Percentiles rank a stretch among this genome's conserved stretches.
Evolutionary conservation across 352 stramenopile genomes (phyloP).

Genomic region (Phytophthora cryptogea): DNA sequence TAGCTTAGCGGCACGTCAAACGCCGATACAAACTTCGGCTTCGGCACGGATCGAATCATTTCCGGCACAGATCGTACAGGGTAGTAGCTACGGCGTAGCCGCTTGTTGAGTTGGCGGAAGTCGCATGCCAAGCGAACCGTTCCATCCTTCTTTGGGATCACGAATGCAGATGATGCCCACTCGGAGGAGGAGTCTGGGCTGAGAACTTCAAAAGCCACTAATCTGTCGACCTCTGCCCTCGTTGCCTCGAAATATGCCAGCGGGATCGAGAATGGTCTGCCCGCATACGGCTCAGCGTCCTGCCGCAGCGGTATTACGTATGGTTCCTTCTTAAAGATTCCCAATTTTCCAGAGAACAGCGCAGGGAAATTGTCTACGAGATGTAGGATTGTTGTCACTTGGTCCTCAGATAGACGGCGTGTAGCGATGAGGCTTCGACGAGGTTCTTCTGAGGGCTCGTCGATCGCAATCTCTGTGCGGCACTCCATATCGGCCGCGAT

Average conservation of each 20-base stretch:
- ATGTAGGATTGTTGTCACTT: not conserved
- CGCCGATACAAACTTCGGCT: not conserved
- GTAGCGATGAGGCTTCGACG: no score
- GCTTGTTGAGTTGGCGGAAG: conserved; percentile 1
- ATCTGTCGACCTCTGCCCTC: not conserved
- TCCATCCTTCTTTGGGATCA: conserved; percentile 15
- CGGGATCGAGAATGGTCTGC: conserved; percentile 1
- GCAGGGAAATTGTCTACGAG: no score
- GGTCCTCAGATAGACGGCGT: not conserved
- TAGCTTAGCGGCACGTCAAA: not conserved
- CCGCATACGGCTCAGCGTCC: not conserved
- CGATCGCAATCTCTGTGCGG: not conserved
- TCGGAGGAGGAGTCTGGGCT: not conserved
- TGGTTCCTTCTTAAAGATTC: not conserved
- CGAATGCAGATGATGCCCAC: conserved; percentile 1
- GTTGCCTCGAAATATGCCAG: not conserved
- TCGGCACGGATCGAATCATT: not conserved
- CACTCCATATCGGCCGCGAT: conserved; percentile 2
- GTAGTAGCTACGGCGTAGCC: not conserved
- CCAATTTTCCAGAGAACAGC: conserved; percentile 3
- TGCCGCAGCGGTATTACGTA: not conserved
- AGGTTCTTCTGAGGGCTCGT: no score
- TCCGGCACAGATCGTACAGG: not conserved
- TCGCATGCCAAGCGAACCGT: not conserved
- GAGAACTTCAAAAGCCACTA: conserved; percentile 1